Evolutionary conservation across 129 eudicot genomes (phyloP), one percentile per base, ranked within the genome.

Genomic region (Calendula officinalis): DNA sequence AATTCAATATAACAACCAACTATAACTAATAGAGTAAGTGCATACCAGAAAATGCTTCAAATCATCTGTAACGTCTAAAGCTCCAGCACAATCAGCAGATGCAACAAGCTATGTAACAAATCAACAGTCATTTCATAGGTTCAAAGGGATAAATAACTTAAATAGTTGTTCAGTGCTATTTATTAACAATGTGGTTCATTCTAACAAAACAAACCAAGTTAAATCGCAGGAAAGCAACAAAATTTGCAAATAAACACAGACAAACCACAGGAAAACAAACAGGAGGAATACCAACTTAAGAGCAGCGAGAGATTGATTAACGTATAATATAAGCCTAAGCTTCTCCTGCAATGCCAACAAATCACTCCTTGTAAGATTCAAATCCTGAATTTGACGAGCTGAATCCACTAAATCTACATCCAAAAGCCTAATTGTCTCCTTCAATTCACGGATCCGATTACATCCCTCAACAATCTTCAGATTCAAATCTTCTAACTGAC

Each of bases 71-170:
- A 92, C 83, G 69, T 92, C 99, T 66, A 92, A 83, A 59, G 96
- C 96, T 75, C 99, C 99, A 75, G 95, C 91, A 88, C 96, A 92
- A 83, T 92, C 99, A 74, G 81, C 87, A 52, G 99, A 88, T 61
- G 85, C 73, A 22, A 92, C 89, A 68, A 92, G 99, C 99, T 91
- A 69, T 39, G 54, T 12, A 68, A 74, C 63, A 69, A 65, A 56
- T 10, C 12, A 64, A 48, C 75, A 54, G 69, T 69, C 54, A 77
- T 53, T 53, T 54, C 69, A 72, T 50, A 57, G 22, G 57, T 64
- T 37, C 40, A 51, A 51, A 27, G 44, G 67, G 17, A 30, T 43
- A 12, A 5, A 42, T 51, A 45, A 30, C 46, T 50, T 27, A 22
- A 40, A 17, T n/a, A 22, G 14, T 22, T 12, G 13, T 50, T 45